Evolutionary conservation across 2,329 filamentous ascomycete genomes (phyloP), one percentile per base, ranked within the genome.

Genomic region (Fusarium beomiforme): DNA sequence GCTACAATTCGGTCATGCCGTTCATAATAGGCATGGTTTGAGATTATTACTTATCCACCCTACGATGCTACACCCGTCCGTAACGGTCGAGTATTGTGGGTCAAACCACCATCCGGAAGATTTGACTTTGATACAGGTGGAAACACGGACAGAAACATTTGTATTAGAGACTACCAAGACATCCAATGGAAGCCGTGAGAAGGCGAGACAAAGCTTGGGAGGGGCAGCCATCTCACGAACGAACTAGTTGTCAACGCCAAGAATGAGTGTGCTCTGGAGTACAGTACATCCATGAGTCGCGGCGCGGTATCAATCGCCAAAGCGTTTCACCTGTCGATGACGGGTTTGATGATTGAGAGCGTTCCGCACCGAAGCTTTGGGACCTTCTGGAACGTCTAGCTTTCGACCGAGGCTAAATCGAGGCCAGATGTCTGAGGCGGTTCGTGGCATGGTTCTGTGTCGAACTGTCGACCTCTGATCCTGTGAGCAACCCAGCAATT

Each of bases 331-430:
- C 36, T 62, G 41, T 47, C 31, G 53, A 71, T 63, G 49, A 63
- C 47, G 46, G 54, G 69, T 68, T 73, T 71, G 64, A 58, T 49
- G 49, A 61, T 62, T 61, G 55, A 60, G n/a, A 46, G 57, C 17
- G 47, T 37, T 68, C 57, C 57, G 44, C 62, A 62, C 63, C 56
- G 51, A 64, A 53, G 37, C 34, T 61, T 67, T 59, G 70, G 67
- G 71, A 66, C 65, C 67, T 76, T 77, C 75, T 77, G 75, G 75
- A 77, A 77, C 62, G 46, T 69, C 43, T 47, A 72, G 54, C 54
- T 59, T 69, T 61, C 65, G 70, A 66, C 49, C 60, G 64, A 72
- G 42, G 66, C 64, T 64, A 61, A 58, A 60, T 55, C 60, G 57
- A 59, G 59, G 72, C 47, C 51, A 56, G 59, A 56, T 67, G 8